These are phyloP conservation scores for Prunus mira DNA, from an alignment of 306 rosid species.

Conservation along the genomic window DNA sequence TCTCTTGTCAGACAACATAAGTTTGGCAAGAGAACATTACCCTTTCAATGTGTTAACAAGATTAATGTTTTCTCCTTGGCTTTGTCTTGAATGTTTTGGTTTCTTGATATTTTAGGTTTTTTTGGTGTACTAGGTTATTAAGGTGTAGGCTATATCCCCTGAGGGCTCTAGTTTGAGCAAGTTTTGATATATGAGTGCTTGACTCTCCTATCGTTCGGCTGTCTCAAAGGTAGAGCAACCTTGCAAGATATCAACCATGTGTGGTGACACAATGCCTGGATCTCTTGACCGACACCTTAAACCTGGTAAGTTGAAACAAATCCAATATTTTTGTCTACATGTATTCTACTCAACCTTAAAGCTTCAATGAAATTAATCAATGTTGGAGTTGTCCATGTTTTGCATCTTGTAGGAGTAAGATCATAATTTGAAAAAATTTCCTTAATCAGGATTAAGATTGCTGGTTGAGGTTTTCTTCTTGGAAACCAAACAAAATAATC, in stretches of 20 bases:
- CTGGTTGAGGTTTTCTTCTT: too few species aligned
- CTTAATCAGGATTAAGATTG: too few species aligned
- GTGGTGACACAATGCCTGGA: conserved; percentile 68
- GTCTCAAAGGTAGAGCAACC: conserved; percentile 28
- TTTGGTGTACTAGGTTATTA: background rate
- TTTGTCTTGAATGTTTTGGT: background rate
- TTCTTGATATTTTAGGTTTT: conserved; percentile 3
- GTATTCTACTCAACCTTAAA: background rate
- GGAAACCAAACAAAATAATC: background rate
- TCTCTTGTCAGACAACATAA: background rate
- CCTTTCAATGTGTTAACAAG: background rate
- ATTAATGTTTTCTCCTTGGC: background rate
- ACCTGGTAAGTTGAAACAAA: conserved; percentile 30
- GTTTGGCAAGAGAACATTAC: background rate
- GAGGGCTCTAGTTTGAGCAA: conserved; percentile 31
- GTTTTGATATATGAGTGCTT: conserved; percentile 38
- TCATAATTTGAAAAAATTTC: too few species aligned
- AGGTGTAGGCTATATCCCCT: conserved; percentile 13
- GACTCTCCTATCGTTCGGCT: conserved; percentile 39
- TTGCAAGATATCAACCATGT: conserved; percentile 52
- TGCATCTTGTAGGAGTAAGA: too few species aligned
- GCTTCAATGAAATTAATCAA: too few species aligned
- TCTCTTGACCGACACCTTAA: conserved; percentile 44
- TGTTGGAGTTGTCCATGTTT: too few species aligned
- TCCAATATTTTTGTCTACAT: background rate